Conservation (phyloP, 129 eudicot species). For the Escallonia rubra region DNA sequence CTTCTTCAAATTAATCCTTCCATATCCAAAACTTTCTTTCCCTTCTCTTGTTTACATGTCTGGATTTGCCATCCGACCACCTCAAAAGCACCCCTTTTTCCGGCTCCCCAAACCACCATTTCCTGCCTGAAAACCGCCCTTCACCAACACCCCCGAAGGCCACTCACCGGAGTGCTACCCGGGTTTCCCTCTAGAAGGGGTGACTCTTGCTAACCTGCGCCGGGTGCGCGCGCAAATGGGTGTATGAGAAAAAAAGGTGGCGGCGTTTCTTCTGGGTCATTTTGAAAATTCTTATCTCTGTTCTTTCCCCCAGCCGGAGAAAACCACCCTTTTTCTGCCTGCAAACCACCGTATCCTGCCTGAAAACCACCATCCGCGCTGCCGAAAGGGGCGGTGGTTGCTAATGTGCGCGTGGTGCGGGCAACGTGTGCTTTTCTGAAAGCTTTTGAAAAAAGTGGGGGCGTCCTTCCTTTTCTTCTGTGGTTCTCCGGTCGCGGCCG, state of each 20-base stretch:
- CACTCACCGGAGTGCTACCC: background rate
- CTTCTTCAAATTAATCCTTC: background rate
- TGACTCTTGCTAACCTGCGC: too few relatives aligned
- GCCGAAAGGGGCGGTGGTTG: slow-evolving; percentile 6
- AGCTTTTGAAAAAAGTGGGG: background rate
- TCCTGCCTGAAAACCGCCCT: background rate
- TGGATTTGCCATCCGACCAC: too few relatives aligned
- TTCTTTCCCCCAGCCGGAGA: background rate
- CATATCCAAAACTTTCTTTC: background rate
- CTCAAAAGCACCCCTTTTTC: too few relatives aligned
- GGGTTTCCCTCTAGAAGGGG: too few relatives aligned
- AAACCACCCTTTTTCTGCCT: background rate
- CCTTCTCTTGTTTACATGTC: background rate
- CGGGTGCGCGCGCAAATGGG: too few relatives aligned
- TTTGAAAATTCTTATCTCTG: background rate
- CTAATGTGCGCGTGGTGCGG: slow-evolving; percentile 35
- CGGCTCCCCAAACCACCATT: too few relatives aligned
- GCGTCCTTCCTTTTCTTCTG: background rate
- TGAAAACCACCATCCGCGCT: background rate
- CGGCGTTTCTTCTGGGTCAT: background rate
- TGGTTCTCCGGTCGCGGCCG: slow-evolving; percentile 6
- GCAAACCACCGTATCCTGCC: too few relatives aligned
- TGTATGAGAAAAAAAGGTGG: too few relatives aligned
- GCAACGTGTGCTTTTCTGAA: background rate
- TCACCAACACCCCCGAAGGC: background rate